Conservation (phyloP, 345 rosid genomes). For the Ceriops zippeliana region DNA sequence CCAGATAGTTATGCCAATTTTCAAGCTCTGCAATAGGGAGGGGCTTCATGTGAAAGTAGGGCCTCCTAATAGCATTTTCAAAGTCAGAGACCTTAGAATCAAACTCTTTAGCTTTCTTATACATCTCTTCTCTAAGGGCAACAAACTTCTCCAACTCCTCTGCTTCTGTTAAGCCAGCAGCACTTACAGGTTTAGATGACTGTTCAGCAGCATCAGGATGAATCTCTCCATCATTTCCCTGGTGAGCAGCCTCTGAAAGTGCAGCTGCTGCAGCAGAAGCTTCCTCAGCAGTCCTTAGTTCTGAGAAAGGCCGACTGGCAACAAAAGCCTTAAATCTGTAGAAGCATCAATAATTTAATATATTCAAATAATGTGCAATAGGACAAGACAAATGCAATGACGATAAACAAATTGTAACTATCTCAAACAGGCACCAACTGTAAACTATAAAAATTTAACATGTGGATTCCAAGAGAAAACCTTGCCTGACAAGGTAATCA, state of each 20-base stretch:
- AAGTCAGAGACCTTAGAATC: constrained; percentile 85
- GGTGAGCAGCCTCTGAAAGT: constrained; percentile 43
- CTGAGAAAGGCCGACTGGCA: constrained; percentile 72
- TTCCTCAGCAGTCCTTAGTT: constrained; percentile 76
- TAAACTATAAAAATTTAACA: background rate
- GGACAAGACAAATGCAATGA: background rate
- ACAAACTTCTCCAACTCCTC: constrained; percentile 93
- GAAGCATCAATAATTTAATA: background rate
- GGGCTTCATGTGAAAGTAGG: constrained; percentile 94
- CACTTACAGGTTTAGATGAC: constrained; percentile 57
- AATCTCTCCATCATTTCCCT: constrained; percentile 51
- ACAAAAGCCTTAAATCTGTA: constrained; percentile 83
- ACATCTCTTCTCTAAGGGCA: constrained; percentile 78
- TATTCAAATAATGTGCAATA: background rate
- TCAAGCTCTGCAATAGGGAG: constrained; percentile 86
- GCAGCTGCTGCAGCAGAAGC: constrained; percentile 24
- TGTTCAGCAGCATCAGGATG: constrained; percentile 52
- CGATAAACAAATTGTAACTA: background rate
- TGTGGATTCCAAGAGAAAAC: background rate
- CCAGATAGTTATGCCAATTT: constrained; percentile 93
- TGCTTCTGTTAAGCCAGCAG: constrained; percentile 75
- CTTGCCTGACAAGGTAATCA: constrained; percentile 66
- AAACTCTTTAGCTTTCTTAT: constrained; percentile 91
- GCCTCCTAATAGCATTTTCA: constrained; percentile 95
- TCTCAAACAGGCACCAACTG: background rate